Base-by-base conservation (phyloP, 371 early-diverging fungal species). In the Blastocladiella emersonii region DNA sequence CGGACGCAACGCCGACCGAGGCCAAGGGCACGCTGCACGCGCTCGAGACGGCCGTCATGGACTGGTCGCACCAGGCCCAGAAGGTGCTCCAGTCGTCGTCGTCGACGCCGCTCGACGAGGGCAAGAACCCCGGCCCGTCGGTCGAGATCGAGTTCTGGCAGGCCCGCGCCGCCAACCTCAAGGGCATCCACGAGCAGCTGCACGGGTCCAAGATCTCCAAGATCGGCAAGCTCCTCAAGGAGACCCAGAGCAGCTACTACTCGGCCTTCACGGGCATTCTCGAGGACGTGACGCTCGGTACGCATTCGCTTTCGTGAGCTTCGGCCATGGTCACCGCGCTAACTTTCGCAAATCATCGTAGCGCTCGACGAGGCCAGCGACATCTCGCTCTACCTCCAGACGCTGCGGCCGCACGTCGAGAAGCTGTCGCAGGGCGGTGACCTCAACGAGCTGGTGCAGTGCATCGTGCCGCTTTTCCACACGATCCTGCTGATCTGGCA, bases 81-180 rank as follows among this genome's bases (percentile, higher is more conserved):
- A 74, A 78, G 23, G 82, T 82, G 19, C 74, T 82, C 61, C 75
- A 75, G 59, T 69, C 71, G 61, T 70, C 55, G 62, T 80, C 80
- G 5, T 69, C 80, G 13, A 74, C 75, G 12, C 78, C 78, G 7
- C 67, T 82, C 21, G 78, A 82, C 30, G 74, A 77, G 62, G 80
- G 78, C 3, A 65, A 78, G 53, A 77, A 76, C 65, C 82, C 82
- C 3, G 79, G 79, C 0, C 82, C 82, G n/a, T 70, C 73, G 70
- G 78, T 82, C 21, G 82, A 82, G 65, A 75, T 82, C 55, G 80
- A 82, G 64, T 82, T 82, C 63, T 82, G 82, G 82, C 77, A 77
- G 12, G 80, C 82, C 45, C 80, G 80, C 59, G 76, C 78, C 13
- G 79, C 80, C 15, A 82, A 82, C 61, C 61, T 82, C 63, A 73